These are phyloP conservation scores for Talaromyces marneffei DNA, from an alignment of 2,329 filamentous ascomycete species.

Conservation along the genomic window DNA sequence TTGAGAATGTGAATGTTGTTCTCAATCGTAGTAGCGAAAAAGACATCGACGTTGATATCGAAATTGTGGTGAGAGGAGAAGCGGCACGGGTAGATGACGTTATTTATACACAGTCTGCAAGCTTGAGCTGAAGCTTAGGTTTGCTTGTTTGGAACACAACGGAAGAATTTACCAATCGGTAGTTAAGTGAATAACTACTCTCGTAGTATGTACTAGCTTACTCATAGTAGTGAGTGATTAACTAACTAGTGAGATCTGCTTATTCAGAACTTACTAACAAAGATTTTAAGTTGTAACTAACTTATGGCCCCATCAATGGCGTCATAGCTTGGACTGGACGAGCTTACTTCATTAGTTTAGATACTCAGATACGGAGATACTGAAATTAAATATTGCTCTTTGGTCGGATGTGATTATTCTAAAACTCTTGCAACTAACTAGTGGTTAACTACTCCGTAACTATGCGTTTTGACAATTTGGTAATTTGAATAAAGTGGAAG, in stretches of 20 bases:
- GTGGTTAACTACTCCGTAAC: too few species aligned
- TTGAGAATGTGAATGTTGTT: constrained; percentile 1
- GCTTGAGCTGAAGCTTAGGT: background rate
- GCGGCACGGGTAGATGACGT: background rate
- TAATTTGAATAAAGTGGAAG: too few species aligned
- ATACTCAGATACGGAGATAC: too few species aligned
- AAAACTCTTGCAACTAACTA: too few species aligned
- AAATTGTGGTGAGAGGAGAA: background rate
- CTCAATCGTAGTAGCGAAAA: background rate
- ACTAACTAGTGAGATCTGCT: background rate
- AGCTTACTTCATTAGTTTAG: too few species aligned
- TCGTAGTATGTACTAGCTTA: too few species aligned
- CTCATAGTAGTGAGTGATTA: too few species aligned
- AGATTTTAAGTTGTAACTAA: background rate
- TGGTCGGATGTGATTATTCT: too few species aligned
- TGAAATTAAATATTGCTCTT: too few species aligned
- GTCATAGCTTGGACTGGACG: background rate
- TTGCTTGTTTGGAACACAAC: background rate
- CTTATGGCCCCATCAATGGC: background rate
- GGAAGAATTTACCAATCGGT: background rate
- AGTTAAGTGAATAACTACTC: too few species aligned
- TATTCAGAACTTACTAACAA: background rate
- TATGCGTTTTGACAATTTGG: too few species aligned
- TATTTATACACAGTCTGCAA: background rate
- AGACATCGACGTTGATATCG: background rate